Conservation (phyloP, 2,329 filamentous ascomycete species). For the Hysterium pulicare region DNA sequence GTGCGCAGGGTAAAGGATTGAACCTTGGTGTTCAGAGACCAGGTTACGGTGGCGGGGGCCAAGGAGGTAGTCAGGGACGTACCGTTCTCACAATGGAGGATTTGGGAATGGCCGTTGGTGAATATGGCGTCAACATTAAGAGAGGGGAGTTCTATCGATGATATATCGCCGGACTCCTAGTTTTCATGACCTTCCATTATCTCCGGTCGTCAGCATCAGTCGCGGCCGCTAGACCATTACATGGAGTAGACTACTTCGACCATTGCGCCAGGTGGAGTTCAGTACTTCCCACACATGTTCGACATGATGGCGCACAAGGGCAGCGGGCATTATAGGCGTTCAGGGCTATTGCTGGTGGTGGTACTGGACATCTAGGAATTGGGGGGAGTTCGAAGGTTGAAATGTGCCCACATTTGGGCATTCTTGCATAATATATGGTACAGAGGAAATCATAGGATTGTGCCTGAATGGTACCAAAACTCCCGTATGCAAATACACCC, state of each 20-base stretch:
- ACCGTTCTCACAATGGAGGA: conserved; percentile 99
- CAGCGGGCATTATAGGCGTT: too few relatives aligned
- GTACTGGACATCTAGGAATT: too few relatives aligned
- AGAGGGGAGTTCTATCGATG: conserved; percentile 93
- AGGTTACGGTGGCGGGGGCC: conserved; percentile 73
- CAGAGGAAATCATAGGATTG: conserved; percentile 19
- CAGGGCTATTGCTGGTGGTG: too few relatives aligned
- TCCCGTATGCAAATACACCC: conserved; percentile 25
- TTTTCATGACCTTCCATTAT: not conserved
- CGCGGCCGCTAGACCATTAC: too few relatives aligned
- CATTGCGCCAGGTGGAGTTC: too few relatives aligned
- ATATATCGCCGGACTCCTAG: conserved; percentile 10
- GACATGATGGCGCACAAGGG: too few relatives aligned
- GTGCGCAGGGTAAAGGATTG: conserved; percentile 44
- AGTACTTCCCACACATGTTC: too few relatives aligned
- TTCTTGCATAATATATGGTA: too few relatives aligned
- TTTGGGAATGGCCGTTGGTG: conserved; percentile 92
- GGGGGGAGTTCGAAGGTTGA: too few relatives aligned
- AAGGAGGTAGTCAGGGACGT: conserved; percentile 81
- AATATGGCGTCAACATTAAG: conserved; percentile 98
- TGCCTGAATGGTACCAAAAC: conserved; percentile 36
- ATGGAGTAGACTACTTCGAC: too few relatives aligned
- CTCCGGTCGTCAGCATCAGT: not conserved
- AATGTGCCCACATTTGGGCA: too few relatives aligned
- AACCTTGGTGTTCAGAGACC: conserved; percentile 49